Base-by-base conservation (phyloP, 2,329 filamentous ascomycete species). In the Colletotrichum agaves region DNA sequence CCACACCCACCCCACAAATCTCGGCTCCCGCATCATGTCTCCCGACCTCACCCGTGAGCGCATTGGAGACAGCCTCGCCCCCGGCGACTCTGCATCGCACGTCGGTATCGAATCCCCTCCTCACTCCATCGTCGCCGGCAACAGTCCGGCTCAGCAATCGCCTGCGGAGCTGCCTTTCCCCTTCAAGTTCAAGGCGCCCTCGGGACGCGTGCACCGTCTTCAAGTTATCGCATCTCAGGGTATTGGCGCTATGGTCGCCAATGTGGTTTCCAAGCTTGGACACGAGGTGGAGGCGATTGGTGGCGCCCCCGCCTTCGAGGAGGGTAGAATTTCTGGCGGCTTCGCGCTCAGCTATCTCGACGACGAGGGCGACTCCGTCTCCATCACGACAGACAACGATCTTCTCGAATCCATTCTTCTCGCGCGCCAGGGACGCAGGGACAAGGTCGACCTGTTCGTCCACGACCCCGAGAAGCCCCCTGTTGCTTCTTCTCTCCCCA, bases 181-280 rank as follows among this genome's bases (percentile, higher is more conserved):
- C 3, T 99, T 99, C 89, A 99, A 99, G 80, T 99, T 99, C 87
- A 98, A 98, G 84, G 94, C 96, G 2, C 96, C 96, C 1, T 94
- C 93, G 73, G 96, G 95, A 50, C 93, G 96, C 59, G 94, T 98
- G 17, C 96, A 99, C 80, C 90, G 96, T 61, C 83, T 99, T 57
- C 96, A 98, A 75, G 90, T 98, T 31, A 84, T 90, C 61, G 91
- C 94, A 11, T 88, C 91, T 21, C 88, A 93, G 62, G 96, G 96
- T 46, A 89, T 99, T 70, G 88, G 87, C 19, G 89, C 93, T 46
- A 90, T 99, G 67, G 89, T 98, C 31, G 79, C 85, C 27, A 90
- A 88, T 66, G 93, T 99, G 5, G 89, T 90, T 5, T 86, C 90
- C 63, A 99, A 99, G 83, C 88, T 99, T 13, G 95, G 95, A 23